Evolutionary conservation across 176 grass and related monocot species (phyloP).

Genomic region (Paspalum vaginatum): DNA sequence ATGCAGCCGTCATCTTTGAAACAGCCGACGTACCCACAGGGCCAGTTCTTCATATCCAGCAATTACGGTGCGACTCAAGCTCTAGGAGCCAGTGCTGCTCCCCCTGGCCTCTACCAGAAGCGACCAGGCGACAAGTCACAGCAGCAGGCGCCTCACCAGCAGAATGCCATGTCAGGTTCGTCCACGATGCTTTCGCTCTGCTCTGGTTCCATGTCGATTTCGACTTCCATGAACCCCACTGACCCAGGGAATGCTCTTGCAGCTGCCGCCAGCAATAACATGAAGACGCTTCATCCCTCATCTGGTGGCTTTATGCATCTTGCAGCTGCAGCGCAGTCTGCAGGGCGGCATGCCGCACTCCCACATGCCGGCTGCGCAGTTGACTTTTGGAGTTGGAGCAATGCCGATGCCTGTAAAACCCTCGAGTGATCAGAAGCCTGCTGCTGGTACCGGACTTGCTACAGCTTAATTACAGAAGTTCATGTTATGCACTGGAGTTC

Average conservation of each 20-base stretch:
- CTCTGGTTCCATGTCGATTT: conserved; percentile 27
- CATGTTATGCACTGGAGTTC: not conserved
- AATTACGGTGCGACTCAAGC: conserved; percentile 47
- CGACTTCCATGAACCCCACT: not conserved
- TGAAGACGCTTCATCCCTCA: conserved; percentile 57
- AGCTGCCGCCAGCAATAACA: conserved; percentile 52
- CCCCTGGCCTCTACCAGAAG: conserved; percentile 60
- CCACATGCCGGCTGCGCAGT: conserved; percentile 52
- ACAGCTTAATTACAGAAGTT: not conserved
- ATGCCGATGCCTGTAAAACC: conserved; percentile 61
- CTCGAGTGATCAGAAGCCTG: conserved; percentile 74
- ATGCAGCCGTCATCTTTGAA: conserved; percentile 37
- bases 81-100: conserved; percentile 33
- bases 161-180: conserved; percentile 36
- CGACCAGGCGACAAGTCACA: conserved; percentile 48
- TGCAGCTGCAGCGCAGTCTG: conserved; percentile 45
- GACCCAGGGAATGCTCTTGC: conserved; percentile 49
- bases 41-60: conserved; percentile 72
- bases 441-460: conserved; percentile 58
- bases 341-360: conserved; percentile 43
- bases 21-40: conserved; percentile 51
- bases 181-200: conserved; percentile 29
- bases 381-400: conserved; percentile 57
- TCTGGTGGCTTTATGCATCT: conserved; percentile 59
- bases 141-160: conserved; percentile 55